Evolutionary conservation across 2,329 filamentous ascomycete genomes (phyloP).

Genomic region (Hypoxylon sp.): DNA sequence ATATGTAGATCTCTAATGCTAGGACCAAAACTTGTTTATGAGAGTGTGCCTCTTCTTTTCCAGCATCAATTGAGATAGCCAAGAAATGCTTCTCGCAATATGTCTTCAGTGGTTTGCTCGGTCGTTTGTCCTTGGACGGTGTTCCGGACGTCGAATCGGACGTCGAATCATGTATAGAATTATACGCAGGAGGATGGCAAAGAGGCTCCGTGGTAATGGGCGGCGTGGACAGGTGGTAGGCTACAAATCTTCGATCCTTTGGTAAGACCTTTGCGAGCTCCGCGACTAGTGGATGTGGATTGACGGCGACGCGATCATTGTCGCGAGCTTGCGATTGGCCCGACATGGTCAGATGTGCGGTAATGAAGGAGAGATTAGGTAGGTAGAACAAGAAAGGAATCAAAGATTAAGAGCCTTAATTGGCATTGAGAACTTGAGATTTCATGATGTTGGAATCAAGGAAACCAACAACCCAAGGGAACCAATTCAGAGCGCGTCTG

Average conservation of each 20-base stretch:
- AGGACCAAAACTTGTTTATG: conserved; percentile 77
- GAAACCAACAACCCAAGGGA: neutral
- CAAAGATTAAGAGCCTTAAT: conserved; percentile 22
- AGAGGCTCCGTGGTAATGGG: conserved; percentile 81
- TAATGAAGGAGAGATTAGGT: neutral
- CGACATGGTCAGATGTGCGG: conserved; percentile 33
- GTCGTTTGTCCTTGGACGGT: conserved; percentile 73
- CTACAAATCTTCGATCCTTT: conserved; percentile 71
- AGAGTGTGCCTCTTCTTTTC: conserved; percentile 30
- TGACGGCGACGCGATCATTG: conserved; percentile 32
- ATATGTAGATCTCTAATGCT: conserved; percentile 89
- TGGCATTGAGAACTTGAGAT: conserved; percentile 12
- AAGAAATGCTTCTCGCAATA: conserved; percentile 89
- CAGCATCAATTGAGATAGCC: conserved; percentile 64
- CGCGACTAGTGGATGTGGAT: conserved; percentile 55
- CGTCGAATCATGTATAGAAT: conserved; percentile 27
- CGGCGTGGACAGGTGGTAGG: conserved; percentile 90
- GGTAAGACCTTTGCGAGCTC: conserved; percentile 68
- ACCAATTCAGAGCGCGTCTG: conserved; percentile 30
- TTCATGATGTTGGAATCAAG: conserved; percentile 17
- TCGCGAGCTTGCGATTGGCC: conserved; percentile 31
- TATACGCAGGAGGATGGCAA: conserved; percentile 81
- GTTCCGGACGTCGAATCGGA: neutral
- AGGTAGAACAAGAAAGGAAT: neutral
- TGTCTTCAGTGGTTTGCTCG: conserved; percentile 65